Conservation (phyloP, 768 basidiomycete species). For the Chiua virens region DNA sequence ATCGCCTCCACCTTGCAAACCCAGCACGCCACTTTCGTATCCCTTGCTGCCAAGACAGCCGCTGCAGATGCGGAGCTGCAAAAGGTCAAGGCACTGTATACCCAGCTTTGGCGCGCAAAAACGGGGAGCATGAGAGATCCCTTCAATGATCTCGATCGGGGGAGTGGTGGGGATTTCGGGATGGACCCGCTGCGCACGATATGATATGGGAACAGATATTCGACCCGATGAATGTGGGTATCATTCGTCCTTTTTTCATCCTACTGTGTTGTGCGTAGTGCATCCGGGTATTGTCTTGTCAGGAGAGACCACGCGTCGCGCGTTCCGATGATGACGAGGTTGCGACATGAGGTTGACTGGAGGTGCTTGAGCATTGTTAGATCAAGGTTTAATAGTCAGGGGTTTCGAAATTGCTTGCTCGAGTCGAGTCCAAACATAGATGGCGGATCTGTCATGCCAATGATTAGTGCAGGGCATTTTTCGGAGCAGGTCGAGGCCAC, state of each 20-base stretch:
- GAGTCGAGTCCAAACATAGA: too few species aligned
- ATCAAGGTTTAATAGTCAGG: too few species aligned
- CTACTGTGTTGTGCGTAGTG: not conserved
- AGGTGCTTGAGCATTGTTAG: too few species aligned
- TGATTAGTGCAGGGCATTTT: too few species aligned
- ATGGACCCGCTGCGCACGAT: constrained; percentile 31
- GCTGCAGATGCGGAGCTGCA: constrained; percentile 71
- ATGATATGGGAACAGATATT: constrained; percentile 7
- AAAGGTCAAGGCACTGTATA: constrained; percentile 72
- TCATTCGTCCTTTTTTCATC: not conserved
- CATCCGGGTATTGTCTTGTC: too few species aligned
- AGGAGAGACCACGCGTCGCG: too few species aligned
- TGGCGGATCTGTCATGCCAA: too few species aligned
- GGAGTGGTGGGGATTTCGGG: constrained; percentile 44
- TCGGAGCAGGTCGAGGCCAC: too few species aligned
- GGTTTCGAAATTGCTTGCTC: too few species aligned
- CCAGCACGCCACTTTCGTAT: constrained; percentile 77
- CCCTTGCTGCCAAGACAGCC: constrained; percentile 78
- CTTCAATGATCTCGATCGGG: constrained; percentile 54
- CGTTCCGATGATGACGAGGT: too few species aligned
- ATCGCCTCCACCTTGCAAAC: constrained; percentile 77
- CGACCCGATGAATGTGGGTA: not conserved
- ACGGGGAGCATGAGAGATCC: constrained; percentile 81
- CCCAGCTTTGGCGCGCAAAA: constrained; percentile 74
- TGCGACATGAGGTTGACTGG: too few species aligned